Base-by-base conservation (phyloP, 805 yeast genomes). In the Teunomyces panamensis region DNA sequence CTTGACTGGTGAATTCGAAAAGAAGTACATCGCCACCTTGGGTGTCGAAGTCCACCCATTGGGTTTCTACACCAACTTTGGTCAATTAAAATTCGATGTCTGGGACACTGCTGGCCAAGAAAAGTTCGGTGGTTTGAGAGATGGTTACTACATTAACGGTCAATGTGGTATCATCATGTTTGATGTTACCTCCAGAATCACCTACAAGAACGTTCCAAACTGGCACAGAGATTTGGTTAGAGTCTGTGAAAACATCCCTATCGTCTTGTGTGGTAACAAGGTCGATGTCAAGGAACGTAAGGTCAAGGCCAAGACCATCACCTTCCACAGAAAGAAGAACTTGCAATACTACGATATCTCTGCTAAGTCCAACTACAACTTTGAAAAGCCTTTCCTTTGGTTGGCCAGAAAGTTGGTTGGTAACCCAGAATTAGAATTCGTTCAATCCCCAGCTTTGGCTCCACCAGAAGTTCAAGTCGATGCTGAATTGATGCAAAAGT, bases 101-200 rank as follows among this genome's bases (percentile, higher is more conserved):
- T 94, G 99, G 99, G 99, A 94, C 75, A 94, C 99, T 48, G 99
- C 99, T 50, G 99, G 99, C 56, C 99, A 94, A 81, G 99, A 94
- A 79, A 94, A 94, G 79, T 94, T 94, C 63, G 99, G 99, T 75
- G 99, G 99, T 64, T 81, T 94, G 68, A 91, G 99, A 82, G 99
- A 94, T 69, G 99, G 99, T 70, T 94, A 94, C 81, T 94, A 94
- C 79, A 94, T 94, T 74, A 92, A 94, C 73, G 99, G 99, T 69
- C 97, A 94, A 79, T 94, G 99, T 83, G 99, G 98, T 79, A 94
- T 94, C 79, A 94, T 94, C 74, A 94, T 94, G 99, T 94, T 94
- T 71, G 99, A 94, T 76, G 99, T 94, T 56, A 94, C 99, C 55
- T 90, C 98, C 46, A 91, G 99, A 82, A 92, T 94, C 79, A 94